Conservation (phyloP, 1,139 yeast species). For the Suhomyces wounanorum region DNA sequence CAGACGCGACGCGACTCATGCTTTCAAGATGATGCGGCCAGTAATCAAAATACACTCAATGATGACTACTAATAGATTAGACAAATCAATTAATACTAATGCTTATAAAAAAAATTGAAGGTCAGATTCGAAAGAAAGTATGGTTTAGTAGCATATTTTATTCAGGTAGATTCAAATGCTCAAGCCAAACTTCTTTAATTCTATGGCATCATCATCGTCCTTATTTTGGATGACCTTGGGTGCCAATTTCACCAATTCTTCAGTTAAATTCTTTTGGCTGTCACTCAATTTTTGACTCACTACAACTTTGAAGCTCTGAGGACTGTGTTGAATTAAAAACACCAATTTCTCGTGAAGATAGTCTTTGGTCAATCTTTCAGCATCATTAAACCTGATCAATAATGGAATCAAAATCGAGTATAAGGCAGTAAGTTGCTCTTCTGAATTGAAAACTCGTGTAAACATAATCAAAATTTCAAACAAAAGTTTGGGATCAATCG, state of each 20-base stretch:
- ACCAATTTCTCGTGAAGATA: constrained; percentile 57
- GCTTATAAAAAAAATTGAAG: neutral
- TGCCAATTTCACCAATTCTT: constrained; percentile 37
- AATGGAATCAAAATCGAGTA: constrained; percentile 53
- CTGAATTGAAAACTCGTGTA: constrained; percentile 33
- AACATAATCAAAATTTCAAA: constrained; percentile 58
- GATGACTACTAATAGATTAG: neutral
- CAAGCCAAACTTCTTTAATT: constrained; percentile 38
- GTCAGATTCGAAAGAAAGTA: too few species aligned
- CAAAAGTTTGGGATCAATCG: constrained; percentile 39
- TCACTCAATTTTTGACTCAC: constrained; percentile 40
- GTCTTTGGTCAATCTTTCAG: constrained; percentile 25
- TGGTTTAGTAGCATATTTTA: too few species aligned
- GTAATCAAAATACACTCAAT: neutral
- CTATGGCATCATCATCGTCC: constrained; percentile 23
- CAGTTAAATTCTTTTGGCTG: constrained; percentile 42
- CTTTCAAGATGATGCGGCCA: neutral
- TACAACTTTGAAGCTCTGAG: constrained; percentile 56
- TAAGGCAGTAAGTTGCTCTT: constrained; percentile 32
- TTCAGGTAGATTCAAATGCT: neutral
- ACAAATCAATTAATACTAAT: neutral
- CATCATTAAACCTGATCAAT: constrained; percentile 42
- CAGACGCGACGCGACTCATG: constrained; percentile 4
- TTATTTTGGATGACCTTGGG: constrained; percentile 1
- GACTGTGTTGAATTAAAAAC: constrained; percentile 50